phyloP scores from a whole-genome alignment of 2,329 filamentous ascomycete species.

The Penicillium vulpinum region DNA sequence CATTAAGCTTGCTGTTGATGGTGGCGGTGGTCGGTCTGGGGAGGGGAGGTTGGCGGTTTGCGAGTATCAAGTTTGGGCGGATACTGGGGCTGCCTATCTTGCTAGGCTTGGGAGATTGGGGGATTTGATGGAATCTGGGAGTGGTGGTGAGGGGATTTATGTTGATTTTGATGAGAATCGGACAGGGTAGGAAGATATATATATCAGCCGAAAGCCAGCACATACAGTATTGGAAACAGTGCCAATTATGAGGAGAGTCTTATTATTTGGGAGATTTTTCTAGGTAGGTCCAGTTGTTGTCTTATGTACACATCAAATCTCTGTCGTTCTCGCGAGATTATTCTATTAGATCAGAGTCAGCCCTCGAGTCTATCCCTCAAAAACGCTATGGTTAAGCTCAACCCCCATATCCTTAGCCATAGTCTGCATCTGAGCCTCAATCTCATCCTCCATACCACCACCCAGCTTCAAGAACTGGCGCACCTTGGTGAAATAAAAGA shows the following conservation, averaged over 20 bases:
- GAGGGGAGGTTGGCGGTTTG: slow-evolving; percentile 32
- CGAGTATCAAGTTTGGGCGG: slow-evolving; percentile 47
- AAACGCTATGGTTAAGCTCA: slow-evolving; percentile 83
- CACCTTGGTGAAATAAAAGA: slow-evolving; percentile 79
- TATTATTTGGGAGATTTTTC: slow-evolving; percentile 8
- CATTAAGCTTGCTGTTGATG: slow-evolving; percentile 36
- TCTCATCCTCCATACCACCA: slow-evolving; percentile 88
- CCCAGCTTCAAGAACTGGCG: slow-evolving; percentile 75
- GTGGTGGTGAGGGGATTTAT: neutral
- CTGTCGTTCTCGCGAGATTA: neutral
- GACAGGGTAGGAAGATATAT: neutral
- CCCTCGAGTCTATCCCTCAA: slow-evolving; percentile 76
- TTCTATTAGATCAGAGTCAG: neutral
- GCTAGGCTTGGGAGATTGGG: slow-evolving; percentile 31
- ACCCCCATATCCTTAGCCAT: slow-evolving; percentile 91
- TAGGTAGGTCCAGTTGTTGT: neutral
- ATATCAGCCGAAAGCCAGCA: neutral
- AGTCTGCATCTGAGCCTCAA: slow-evolving; percentile 81
- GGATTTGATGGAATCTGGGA: neutral
- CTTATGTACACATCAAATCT: slow-evolving; percentile 6
- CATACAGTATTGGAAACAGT: neutral
- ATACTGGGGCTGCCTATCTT: slow-evolving; percentile 47
- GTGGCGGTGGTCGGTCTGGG: neutral
- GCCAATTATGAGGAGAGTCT: neutral
- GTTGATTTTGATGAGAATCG: neutral